Percentiles rank a stretch among this genome's conserved stretches.
phyloP scores from a whole-genome alignment of 1,284 basidiomycete species.

The Flammula alnicola region DNA sequence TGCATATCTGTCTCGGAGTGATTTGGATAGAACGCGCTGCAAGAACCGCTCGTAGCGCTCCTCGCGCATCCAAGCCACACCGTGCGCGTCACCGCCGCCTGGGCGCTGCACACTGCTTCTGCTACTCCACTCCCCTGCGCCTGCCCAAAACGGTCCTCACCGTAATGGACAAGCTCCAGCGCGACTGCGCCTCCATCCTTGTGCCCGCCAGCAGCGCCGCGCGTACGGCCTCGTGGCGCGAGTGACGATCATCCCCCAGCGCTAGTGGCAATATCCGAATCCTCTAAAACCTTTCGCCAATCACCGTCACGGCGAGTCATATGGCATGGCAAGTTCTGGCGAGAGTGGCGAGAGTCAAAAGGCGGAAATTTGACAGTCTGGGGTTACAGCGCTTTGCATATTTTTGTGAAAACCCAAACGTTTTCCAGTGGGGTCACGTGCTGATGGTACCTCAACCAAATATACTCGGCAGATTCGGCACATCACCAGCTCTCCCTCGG shows the following conservation, averaged over 20 bases:
- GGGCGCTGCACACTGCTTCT: slow-evolving; percentile 90
- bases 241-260: slow-evolving; percentile 83
- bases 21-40: slow-evolving; percentile 72
- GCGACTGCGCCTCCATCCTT: slow-evolving; percentile 75
- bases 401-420: too few relatives aligned
- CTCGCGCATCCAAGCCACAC: slow-evolving; percentile 88
- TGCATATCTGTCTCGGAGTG: background rate
- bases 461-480: too few relatives aligned
- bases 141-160: slow-evolving; percentile 80
- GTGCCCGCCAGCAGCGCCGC: slow-evolving; percentile 74
- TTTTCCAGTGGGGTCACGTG: too few relatives aligned
- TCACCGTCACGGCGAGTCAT: too few relatives aligned
- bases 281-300: too few relatives aligned
- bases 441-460: too few relatives aligned
- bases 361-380: too few relatives aligned
- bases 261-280: too few relatives aligned
- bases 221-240: slow-evolving; percentile 89
- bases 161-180: slow-evolving; percentile 81
- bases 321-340: too few relatives aligned
- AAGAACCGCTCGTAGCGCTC: slow-evolving; percentile 85
- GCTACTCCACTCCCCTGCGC: slow-evolving; percentile 84
- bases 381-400: too few relatives aligned
- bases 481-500: too few relatives aligned
- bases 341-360: too few relatives aligned
- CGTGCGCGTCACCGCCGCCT: slow-evolving; percentile 88